Evolutionary conservation across 139 green algal genomes (phyloP), one percentile per base, ranked within the genome.

Genomic region (Tetradesmus obliquus): DNA sequence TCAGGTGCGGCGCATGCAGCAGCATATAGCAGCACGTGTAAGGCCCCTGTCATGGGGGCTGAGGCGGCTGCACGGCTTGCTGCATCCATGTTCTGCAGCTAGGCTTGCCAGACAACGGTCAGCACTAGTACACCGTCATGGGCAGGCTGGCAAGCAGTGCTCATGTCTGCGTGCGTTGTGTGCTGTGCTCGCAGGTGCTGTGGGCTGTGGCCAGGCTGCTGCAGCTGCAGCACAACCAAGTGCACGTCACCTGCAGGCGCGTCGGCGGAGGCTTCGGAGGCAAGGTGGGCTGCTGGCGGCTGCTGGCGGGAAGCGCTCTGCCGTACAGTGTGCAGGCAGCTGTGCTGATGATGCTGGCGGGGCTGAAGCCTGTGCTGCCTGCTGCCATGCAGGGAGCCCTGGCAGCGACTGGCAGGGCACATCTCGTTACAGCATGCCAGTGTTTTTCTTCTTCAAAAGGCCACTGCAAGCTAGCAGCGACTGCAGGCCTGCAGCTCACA

Each of bases 201-300:
- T 84, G 57, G 24, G 54, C 20, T 55, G 94, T 96, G 79, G 82
- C 90, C 0, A 32, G 55, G 2, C 66, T 87, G n/a, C 90, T 96
- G 22, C 60, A 53, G 13, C n/a, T 95, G 81, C 91, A 90, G 7
- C 88, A 94, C 32, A 91, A 95, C 88, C 82, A 94, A 74, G 80
- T 94, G 45, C 60, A 93, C n/a, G 90, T 94, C 45, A 93, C 82
- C 62, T 91, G 62, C 87, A 93, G 94, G 9, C 92, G 96, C 0
- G 90, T 96, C 69, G 96, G 96, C 5, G 96, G 96, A 22, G 95
- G 76, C 2, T 98, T 97, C 92, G 96, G 96, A 19, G 96, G 96
- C 69, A 98, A 98, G 93, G 92, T 92, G 10, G 93, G 93, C 0
- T 80, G 94, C 19, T 82, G 79, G 9, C 76, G 89, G 5, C 92